Evolutionary conservation across 192 early-diverging fungal genomes (phyloP), one percentile per base, ranked within the genome.

Genomic region (Coemansia sp.): DNA sequence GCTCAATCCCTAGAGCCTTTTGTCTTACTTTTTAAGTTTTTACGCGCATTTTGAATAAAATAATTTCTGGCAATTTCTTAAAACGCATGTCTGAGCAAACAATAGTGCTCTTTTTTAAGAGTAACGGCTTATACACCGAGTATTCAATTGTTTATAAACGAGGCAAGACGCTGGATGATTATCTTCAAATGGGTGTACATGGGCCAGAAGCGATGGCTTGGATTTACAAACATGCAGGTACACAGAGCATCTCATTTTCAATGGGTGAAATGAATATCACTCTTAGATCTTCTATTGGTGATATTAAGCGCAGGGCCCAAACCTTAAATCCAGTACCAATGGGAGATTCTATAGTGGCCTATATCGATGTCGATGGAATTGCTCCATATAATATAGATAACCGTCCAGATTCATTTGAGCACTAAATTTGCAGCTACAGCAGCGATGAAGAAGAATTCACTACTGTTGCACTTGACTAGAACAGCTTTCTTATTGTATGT

Each of bases 201-300:
- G 55, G 55, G 7, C 55, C 25, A 34, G 36, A 19, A 34, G 55
- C 34, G 8, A 58, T 58, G 55, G 55, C 55, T 29, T 58, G 55
- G 55, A 58, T 58, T 34, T 7, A 58, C 27, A 27, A 29, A 58
- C 2, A 32, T 7, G 55, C 34, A 14, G 55, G 55, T 15, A 58
- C 55, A 12, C 31, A 58, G 14, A 5, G 12, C 8, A 32, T 58
- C 27, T 15, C 1, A 5, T 58, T 58, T 32, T 29, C 25, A 2
- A 34, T 58, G 25, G 29, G 34, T 4, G 34, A 32, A 5, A 34
- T 4, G 5, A 58, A n/a, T 15, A 32, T 58, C 4, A 8, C 31
- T 51, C 50, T 23, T 25, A 51, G 27, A 21, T 27, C 50, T 3
- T 7, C 50, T 21, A 51, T 51, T 51, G 50, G 50, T 12, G 50